Conservation (phyloP, 371 early-diverging fungal genomes). For the Lichtheimia hyalospora region DNA sequence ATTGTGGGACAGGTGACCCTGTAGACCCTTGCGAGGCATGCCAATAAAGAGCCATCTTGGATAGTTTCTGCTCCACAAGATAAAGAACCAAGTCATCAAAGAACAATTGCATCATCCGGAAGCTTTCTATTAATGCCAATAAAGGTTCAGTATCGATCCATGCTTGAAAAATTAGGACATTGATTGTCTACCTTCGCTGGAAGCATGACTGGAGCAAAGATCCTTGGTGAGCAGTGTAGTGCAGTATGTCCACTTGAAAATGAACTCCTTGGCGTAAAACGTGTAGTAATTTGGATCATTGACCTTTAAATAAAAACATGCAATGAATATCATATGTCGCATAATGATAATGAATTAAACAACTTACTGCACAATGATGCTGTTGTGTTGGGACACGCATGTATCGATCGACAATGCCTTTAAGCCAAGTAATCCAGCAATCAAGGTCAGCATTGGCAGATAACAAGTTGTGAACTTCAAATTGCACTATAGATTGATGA, state of each 20-base stretch:
- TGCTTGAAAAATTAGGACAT: background rate
- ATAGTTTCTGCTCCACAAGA: background rate
- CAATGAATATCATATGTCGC: background rate
- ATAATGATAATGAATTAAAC: background rate
- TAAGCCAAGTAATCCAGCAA: background rate
- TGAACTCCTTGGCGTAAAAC: background rate
- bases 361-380: background rate
- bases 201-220: background rate
- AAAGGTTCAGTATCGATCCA: background rate
- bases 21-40: background rate
- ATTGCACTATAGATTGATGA: background rate
- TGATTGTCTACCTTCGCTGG: background rate
- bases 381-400: background rate
- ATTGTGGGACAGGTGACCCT: background rate
- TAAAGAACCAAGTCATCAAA: background rate
- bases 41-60: background rate
- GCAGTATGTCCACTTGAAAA: background rate
- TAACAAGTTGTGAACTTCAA: background rate
- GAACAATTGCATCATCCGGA: background rate
- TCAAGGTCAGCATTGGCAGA: background rate
- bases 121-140: background rate
- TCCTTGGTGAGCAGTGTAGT: background rate
- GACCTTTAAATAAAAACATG: background rate
- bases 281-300: background rate
- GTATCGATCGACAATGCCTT: background rate